Evolutionary conservation across 805 yeast genomes (phyloP), one percentile per base, ranked within the genome.

Genomic region (Jamesozyma gamospora): DNA sequence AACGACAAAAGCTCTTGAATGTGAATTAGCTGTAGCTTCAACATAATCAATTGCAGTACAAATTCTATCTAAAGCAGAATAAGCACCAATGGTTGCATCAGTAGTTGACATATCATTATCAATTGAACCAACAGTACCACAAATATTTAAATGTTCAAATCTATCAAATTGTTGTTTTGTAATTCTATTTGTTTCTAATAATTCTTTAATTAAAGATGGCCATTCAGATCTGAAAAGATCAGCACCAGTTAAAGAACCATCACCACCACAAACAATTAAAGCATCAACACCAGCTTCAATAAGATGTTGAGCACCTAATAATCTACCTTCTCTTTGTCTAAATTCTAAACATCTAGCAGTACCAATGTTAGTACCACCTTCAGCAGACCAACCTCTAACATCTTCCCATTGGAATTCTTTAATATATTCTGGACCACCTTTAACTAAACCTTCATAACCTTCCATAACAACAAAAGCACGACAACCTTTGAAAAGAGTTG

Each of bases 71-170:
- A 82, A 66, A 1, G 88, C 75, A n/a, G 87, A 79, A 56, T 74
- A 79, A 10, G 86, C 84, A 46, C 90, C 90, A 54, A 82, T 82
- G 16, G 90, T 82, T 32, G 85, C 79, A 57, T 82, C 88, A 2
- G 88, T 82, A n/a, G 75, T 65, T n/a, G 85, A 70, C 88, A 82
- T 81, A 58, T 82, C 90, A 54, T 82, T 82, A 58, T 82, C 90
- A 49, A 82, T 82, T n/a, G 87, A 79, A 11, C 90, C 90, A 37
- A 82, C 88, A 16, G 77, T 68, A 43, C 90, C 90, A 50, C 78
- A 78, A 46, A 82, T 79, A 47, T 75, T 79, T 53, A 82, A 70
- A 50, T 74, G 74, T 50, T 67, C 63, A 59, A 76, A 70, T 16
- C 66, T 69, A 2, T 62, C 65, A 37, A 56, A 67, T 52, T 77